These are phyloP conservation scores for Ramularia endophylla DNA, from an alignment of 2,329 filamentous ascomycete genomes.

Conservation along the genomic window DNA sequence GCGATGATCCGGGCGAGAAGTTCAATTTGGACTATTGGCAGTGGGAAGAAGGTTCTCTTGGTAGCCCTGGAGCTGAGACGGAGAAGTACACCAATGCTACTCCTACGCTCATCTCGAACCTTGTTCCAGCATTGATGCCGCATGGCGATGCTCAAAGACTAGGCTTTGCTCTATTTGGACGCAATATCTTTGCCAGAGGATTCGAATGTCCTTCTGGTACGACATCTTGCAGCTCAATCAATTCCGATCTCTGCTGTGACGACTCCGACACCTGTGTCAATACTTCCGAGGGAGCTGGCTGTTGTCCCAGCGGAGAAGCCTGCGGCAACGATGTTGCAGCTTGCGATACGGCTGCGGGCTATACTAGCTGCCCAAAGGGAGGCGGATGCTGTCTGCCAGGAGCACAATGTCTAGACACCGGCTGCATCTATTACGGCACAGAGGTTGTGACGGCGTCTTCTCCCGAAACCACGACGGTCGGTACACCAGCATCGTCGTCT, in stretches of 20 bases:
- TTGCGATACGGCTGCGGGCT: slow-evolving; percentile 54
- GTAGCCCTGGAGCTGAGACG: slow-evolving; percentile 2
- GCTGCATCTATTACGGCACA: slow-evolving; percentile 52
- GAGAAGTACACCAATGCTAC: slow-evolving; percentile 27
- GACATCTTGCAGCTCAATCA: slow-evolving; percentile 57
- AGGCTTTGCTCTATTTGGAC: slow-evolving; percentile 19
- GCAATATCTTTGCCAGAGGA: slow-evolving; percentile 45
- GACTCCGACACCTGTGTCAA: slow-evolving; percentile 60
- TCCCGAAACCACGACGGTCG: slow-evolving; percentile 17
- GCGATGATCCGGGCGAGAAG: slow-evolving; percentile 64
- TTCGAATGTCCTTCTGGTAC: slow-evolving; percentile 64
- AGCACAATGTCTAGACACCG: slow-evolving; percentile 62
- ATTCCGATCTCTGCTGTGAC: slow-evolving; percentile 67
- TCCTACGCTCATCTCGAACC: slow-evolving; percentile 27
- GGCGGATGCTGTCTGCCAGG: slow-evolving; percentile 73
- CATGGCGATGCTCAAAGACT: slow-evolving; percentile 35
- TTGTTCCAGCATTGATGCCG: slow-evolving; percentile 41
- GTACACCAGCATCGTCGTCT: not conserved
- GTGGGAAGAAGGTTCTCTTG: slow-evolving; percentile 29
- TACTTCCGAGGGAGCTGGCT: slow-evolving; percentile 61
- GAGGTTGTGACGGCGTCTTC: slow-evolving; percentile 25
- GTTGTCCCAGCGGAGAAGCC: slow-evolving; percentile 60
- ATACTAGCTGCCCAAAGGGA: slow-evolving; percentile 61
- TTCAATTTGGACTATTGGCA: slow-evolving; percentile 63
- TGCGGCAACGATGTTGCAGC: slow-evolving; percentile 58